Conservation (phyloP, 2,329 filamentous ascomycete species). For the Claviceps fusiformis region DNA sequence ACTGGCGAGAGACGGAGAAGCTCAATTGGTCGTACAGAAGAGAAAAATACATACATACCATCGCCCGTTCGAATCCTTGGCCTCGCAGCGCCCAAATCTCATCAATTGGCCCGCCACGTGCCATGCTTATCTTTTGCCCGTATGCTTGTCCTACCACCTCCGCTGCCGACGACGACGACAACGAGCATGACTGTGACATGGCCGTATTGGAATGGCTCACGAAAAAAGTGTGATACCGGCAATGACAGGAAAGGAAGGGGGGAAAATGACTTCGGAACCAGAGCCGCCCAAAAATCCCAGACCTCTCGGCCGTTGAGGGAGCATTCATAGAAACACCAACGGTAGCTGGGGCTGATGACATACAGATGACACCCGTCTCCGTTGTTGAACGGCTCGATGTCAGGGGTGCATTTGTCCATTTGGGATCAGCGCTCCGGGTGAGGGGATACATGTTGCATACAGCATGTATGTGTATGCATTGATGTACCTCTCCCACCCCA, state of each 20-base stretch:
- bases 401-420: background rate
- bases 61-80: background rate
- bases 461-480: background rate
- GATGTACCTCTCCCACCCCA: background rate
- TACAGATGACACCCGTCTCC: background rate
- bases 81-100: background rate
- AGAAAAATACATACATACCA: background rate
- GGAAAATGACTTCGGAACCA: background rate
- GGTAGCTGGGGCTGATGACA: background rate
- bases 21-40: background rate
- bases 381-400: background rate
- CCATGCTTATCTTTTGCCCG: background rate
- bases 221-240: background rate
- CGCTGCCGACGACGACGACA: background rate
- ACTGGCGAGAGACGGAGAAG: background rate
- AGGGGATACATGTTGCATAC: too few species aligned
- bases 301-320: background rate
- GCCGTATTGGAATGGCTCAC: background rate
- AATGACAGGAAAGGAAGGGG: background rate
- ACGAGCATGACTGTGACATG: background rate
- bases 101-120: constrained; percentile 1
- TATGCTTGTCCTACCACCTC: constrained; percentile 1
- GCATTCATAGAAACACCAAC: background rate
- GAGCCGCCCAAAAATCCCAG: background rate
- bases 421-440: background rate